Evolutionary conservation across 2,329 filamentous ascomycete genomes (phyloP), one percentile per base, ranked within the genome.

Genomic region (Diaporthe ilicicola): DNA sequence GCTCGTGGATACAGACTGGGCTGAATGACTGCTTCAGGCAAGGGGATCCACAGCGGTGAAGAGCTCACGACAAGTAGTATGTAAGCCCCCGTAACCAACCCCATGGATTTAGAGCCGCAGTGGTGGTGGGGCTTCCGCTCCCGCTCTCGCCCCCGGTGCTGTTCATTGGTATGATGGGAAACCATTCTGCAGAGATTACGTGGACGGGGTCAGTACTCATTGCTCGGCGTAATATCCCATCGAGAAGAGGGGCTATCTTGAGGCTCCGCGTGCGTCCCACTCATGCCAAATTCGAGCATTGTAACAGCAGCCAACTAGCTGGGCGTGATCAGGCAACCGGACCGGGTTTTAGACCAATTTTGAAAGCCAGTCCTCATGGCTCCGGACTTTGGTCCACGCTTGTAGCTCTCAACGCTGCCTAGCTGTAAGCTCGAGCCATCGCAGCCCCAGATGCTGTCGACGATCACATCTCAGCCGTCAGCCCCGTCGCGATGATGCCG

Each of bases 1-100:
- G 44, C 44, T 50, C 19, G 17, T 37, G 59, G 50, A 50, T 12
- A 50, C 59, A 48, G 13, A 50, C 13, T 19, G 44, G 59, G 29
- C 44, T 64, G 50, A 64, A 64, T 48, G 17, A 34, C 59, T 37
- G 27, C 59, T 62, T 24, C 27, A 48, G 46, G 59, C 42, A 42
- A 62, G 42, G 42, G 12, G 59, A 50, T 64, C 59, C 59, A 64
- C 59, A 64, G 59, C 59, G 59, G 44, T 64, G 59, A 37, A 44
- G 37, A 50, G 59, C 59, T 37, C 29, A 64, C 42, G 4, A 15
- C 59, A n/a, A 64, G 44, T 42, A 48, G n/a, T n/a, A n/a, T n/a
- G n/a, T n/a, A n/a, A n/a, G n/a, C n/a, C n/a, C n/a, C n/a, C 37
- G 29, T 37, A 29, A 64, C 13, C n/a, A 42, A 17, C 22, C 8